phyloP scores from a whole-genome alignment of 2,329 filamentous ascomycete genomes.

The Incumbomyces delicatus region DNA sequence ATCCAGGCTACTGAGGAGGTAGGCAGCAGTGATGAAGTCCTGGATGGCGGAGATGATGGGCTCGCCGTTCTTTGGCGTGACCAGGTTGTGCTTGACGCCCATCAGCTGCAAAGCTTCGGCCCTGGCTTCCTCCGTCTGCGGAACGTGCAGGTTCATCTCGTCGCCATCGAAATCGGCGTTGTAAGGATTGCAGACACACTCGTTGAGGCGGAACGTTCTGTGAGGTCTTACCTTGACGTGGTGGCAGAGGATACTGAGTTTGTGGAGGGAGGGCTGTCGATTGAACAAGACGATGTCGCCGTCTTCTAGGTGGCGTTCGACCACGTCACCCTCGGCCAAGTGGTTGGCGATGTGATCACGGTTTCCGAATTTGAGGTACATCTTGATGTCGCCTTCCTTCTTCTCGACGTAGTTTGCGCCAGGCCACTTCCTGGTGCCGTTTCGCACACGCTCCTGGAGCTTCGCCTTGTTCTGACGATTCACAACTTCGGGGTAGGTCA shows the following conservation, averaged over 20 bases:
- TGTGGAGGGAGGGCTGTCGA: constrained; percentile 92
- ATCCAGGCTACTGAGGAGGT: constrained; percentile 83
- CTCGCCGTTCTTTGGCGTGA: constrained; percentile 93
- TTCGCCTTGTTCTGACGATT: constrained; percentile 79
- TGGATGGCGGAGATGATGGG: constrained; percentile 98
- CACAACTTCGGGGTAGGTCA: constrained; percentile 89
- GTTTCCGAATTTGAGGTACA: constrained; percentile 66
- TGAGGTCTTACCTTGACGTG: constrained; percentile 86
- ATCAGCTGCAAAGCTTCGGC: constrained; percentile 93
- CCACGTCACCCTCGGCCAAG: constrained; percentile 72
- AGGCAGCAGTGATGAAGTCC: constrained; percentile 96
- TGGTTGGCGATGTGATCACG: constrained; percentile 61
- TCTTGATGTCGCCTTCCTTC: constrained; percentile 54
- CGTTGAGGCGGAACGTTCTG: constrained; percentile 92
- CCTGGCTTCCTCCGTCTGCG: constrained; percentile 91
- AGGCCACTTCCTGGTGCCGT: constrained; percentile 70
- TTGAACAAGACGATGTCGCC: constrained; percentile 97
- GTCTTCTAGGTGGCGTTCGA: constrained; percentile 90
- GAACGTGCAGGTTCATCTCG: constrained; percentile 98
- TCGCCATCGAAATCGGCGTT: constrained; percentile 99
- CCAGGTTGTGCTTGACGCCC: constrained; percentile 94
- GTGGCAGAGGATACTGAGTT: constrained; percentile 96
- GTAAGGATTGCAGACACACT: constrained; percentile 96
- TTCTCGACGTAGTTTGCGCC: constrained; percentile 78
- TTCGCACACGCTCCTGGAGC: constrained; percentile 61